Percentiles rank a stretch among this genome's conserved stretches.
phyloP scores from a whole-genome alignment of 2,329 filamentous ascomycete species.

The Thielaviopsis euricoi region DNA sequence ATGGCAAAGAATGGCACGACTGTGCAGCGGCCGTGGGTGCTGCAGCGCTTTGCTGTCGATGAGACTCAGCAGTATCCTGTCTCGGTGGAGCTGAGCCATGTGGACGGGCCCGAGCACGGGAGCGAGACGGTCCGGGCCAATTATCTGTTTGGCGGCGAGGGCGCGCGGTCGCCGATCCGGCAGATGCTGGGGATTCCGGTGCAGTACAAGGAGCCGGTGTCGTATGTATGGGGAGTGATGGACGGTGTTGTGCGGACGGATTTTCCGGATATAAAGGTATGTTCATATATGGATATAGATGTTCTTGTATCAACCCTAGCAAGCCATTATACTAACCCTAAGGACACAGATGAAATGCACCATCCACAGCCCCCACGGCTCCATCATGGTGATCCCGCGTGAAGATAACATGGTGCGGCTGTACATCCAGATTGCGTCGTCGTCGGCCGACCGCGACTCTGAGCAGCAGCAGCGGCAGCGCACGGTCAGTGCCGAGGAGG shows the following conservation, averaged over 20 bases:
- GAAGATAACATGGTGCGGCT: conserved; percentile 47
- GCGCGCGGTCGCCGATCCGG: conserved; percentile 49
- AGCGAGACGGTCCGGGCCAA: conserved; percentile 51
- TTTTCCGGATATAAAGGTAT: conserved; percentile 60
- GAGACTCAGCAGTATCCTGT: conserved; percentile 55
- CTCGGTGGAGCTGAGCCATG: conserved; percentile 57
- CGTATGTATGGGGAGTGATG: conserved; percentile 62
- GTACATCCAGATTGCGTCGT: conserved; percentile 51
- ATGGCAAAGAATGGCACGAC: conserved; percentile 42
- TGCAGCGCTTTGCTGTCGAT: conserved; percentile 43
- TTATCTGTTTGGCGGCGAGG: conserved; percentile 57
- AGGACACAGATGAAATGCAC: conserved; percentile 48
- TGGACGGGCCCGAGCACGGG: conserved; percentile 44
- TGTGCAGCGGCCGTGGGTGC: conserved; percentile 49
- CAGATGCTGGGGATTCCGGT: conserved; percentile 53
- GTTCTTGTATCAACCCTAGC: too few species aligned
- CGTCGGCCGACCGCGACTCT: conserved; percentile 43
- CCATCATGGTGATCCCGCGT: conserved; percentile 63
- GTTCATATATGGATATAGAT: too few species aligned
- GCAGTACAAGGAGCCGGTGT: conserved; percentile 51
- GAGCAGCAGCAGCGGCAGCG: conserved; percentile 44
- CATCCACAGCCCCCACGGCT: conserved; percentile 57
- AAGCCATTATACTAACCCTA: conserved; percentile 33
- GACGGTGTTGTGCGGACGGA: conserved; percentile 56
- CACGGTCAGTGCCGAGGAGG: conserved; percentile 44